Evolutionary conservation across 1,284 basidiomycete genomes (phyloP).

Genomic region (Leccinum laetum): DNA sequence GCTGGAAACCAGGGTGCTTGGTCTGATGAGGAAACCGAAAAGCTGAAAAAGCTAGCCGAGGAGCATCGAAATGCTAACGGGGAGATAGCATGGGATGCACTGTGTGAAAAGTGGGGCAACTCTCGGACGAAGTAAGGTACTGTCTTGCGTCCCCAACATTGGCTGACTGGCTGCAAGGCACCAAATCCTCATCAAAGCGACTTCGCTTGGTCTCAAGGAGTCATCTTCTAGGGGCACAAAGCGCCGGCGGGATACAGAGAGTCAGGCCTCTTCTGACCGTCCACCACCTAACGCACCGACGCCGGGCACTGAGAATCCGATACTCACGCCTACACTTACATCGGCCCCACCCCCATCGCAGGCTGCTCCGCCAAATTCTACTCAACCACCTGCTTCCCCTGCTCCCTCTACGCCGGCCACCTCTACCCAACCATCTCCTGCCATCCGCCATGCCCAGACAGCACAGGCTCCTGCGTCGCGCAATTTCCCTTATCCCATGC

Average conservation of each 20-base stretch:
- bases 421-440: conserved; percentile 30
- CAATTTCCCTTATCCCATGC: conserved; percentile 47
- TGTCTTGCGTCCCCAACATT: conserved; percentile 1
- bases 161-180: conserved; percentile 45
- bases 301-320: conserved; percentile 23
- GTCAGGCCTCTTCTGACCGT: conserved; percentile 31
- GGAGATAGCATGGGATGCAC: conserved; percentile 75
- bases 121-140: conserved; percentile 59
- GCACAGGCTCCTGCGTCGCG: conserved; percentile 27
- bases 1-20: conserved; percentile 67
- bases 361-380: conserved; percentile 18
- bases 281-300: conserved; percentile 27
- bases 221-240: conserved; percentile 66
- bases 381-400: conserved; percentile 30
- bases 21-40: conserved; percentile 73
- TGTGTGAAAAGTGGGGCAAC: conserved; percentile 69
- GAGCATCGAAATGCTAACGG: conserved; percentile 54
- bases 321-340: conserved; percentile 18
- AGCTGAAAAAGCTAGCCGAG: conserved; percentile 63
- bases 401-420: conserved; percentile 33
- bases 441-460: conserved; percentile 34
- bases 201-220: conserved; percentile 70
- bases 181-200: conserved; percentile 78
- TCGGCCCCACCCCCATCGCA: conserved; percentile 23
- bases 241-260: conserved; percentile 53